Conservation (phyloP, 176 grass and related monocot genomes). For the Metroxylon sagu region DNA sequence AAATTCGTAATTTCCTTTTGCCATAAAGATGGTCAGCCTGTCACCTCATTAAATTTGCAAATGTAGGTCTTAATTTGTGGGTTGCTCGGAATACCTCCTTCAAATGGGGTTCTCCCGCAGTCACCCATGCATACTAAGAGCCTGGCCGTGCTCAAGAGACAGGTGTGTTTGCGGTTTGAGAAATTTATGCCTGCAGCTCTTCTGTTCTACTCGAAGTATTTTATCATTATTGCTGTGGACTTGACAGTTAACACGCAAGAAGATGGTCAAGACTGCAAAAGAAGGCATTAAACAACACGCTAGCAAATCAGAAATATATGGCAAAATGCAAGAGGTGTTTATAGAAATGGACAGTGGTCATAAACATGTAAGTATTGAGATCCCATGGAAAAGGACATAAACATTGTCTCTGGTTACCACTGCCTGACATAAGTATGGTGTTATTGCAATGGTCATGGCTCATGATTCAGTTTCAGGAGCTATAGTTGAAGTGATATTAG, state of each 20-base stretch:
- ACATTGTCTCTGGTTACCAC: no score
- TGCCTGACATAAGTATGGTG: no score
- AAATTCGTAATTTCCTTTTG: no score
- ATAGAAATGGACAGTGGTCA: conserved; percentile 40
- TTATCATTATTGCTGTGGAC: no score
- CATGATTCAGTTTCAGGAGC: no score
- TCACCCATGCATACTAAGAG: conserved; percentile 96
- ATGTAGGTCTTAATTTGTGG: conserved; percentile 72
- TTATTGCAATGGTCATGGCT: no score
- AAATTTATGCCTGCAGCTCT: no score
- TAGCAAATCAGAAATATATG: conserved; percentile 68
- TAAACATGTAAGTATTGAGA: no score
- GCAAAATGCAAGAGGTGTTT: conserved; percentile 83
- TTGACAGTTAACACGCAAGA: conserved; percentile 49
- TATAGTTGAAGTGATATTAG: no score
- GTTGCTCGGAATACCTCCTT: conserved; percentile 78
- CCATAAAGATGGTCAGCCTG: not conserved
- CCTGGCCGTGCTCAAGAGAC: conserved; percentile 67
- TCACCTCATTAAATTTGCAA: not conserved
- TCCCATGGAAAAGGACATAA: no score
- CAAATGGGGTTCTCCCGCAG: conserved; percentile 92
- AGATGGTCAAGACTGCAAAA: conserved; percentile 71
- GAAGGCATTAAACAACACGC: conserved; percentile 40
- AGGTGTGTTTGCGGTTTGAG: conserved; percentile 33
- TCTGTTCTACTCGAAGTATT: no score